Conservation (phyloP, 2,329 filamentous ascomycete genomes). For the Diatrype stigma region DNA sequence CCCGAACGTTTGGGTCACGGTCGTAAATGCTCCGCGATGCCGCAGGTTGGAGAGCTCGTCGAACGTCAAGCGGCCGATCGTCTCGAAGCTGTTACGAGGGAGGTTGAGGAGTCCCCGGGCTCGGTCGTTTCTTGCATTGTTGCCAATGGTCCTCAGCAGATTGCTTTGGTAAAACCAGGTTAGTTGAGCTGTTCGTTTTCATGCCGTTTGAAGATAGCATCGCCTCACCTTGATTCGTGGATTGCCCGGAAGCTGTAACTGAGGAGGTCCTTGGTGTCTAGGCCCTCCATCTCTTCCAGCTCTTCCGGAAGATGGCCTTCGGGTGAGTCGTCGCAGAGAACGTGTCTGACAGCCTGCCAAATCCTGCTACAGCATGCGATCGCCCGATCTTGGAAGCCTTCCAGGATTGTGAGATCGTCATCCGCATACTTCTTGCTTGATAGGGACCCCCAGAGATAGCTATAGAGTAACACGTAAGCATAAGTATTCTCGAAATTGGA, state of each 20-base stretch:
- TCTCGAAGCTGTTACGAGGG: slow-evolving; percentile 52
- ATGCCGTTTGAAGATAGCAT: not conserved
- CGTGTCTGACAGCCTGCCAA: slow-evolving; percentile 70
- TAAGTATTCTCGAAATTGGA: not conserved
- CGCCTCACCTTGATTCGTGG: slow-evolving; percentile 79
- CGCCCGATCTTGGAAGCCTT: slow-evolving; percentile 49
- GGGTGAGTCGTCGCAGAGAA: slow-evolving; percentile 90
- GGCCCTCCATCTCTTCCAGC: slow-evolving; percentile 63
- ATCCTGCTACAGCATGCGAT: slow-evolving; percentile 61
- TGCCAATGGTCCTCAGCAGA: slow-evolving; percentile 60
- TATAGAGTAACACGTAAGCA: slow-evolving; percentile 18
- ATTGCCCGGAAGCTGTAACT: slow-evolving; percentile 94
- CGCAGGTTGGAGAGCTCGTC: slow-evolving; percentile 76
- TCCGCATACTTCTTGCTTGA: slow-evolving; percentile 36
- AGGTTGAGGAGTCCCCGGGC: slow-evolving; percentile 42
- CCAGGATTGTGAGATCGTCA: slow-evolving; percentile 31
- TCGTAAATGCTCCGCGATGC: slow-evolving; percentile 89
- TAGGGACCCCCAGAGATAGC: slow-evolving; percentile 51
- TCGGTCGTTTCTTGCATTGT: slow-evolving; percentile 47
- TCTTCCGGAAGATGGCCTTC: slow-evolving; percentile 82
- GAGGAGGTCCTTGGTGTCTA: slow-evolving; percentile 81
- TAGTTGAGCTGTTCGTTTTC: slow-evolving; percentile 11
- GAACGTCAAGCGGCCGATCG: slow-evolving; percentile 72
- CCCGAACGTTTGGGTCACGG: slow-evolving; percentile 83
- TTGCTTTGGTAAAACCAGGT: slow-evolving; percentile 47